Conservation (phyloP, 805 yeast species). For the Sungouiella blattae region DNA sequence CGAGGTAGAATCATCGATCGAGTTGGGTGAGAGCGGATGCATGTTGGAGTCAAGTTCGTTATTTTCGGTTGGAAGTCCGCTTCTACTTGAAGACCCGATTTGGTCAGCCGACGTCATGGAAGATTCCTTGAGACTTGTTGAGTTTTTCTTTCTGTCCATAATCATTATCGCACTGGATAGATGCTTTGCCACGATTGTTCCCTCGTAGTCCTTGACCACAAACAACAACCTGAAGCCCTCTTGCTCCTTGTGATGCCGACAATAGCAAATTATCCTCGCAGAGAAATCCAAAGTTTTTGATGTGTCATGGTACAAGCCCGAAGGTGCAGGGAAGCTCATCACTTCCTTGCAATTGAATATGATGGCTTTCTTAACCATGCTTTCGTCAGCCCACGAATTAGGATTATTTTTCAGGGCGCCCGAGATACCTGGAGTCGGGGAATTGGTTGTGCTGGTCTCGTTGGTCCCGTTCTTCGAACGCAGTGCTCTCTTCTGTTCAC, state of each 20-base stretch:
- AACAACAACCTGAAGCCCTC: constrained; percentile 76
- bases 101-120: not conserved
- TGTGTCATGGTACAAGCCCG: constrained; percentile 31
- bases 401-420: constrained; percentile 46
- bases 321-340: constrained; percentile 65
- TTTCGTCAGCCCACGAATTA: constrained; percentile 73
- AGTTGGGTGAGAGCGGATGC: constrained; percentile 57
- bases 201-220: constrained; percentile 58
- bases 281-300: constrained; percentile 45
- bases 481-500: constrained; percentile 92
- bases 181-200: constrained; percentile 66
- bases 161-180: constrained; percentile 77
- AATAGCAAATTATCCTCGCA: constrained; percentile 88
- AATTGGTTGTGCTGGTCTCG: constrained; percentile 3
- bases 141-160: constrained; percentile 86
- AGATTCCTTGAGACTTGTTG: constrained; percentile 14
- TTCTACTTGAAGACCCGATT: not conserved
- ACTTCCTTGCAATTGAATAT: constrained; percentile 91
- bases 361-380: constrained; percentile 73
- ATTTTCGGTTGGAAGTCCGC: constrained; percentile 4
- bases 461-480: constrained; percentile 72
- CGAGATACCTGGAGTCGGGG: constrained; percentile 11
- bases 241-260: constrained; percentile 91
- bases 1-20: constrained; percentile 58
- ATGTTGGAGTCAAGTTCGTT: constrained; percentile 6